Base-by-base conservation (phyloP, 164 flowering plant species). In the Houttuynia cordata region DNA sequence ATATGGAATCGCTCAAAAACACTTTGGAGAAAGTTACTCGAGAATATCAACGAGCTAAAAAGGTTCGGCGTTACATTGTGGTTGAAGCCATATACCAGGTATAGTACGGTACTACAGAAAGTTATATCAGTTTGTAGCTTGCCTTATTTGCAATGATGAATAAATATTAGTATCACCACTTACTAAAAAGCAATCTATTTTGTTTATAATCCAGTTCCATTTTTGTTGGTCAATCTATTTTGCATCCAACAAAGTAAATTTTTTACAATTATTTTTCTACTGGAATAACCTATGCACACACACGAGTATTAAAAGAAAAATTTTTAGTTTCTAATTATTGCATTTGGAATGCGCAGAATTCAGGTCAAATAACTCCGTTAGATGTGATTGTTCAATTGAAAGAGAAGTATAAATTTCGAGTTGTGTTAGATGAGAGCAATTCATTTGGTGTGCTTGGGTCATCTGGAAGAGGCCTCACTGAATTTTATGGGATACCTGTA, bases 21-120 rank as follows among this genome's bases (percentile, higher is more conserved):
- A 79, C 81, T 24, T 63, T 94, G 64, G 93, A 91, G 77, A 88
- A 79, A 73, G 69, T 87, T 55, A 86, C 90, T 56, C 69, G 68
- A 0, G 77, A 76, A 57, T 84, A 91, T 69, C 75, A 83, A 60
- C 77, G 90, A 51, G 83, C 83, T 18, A 87, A 85, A 77, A 80
- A 91, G 77, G 40, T 91, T 53, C 73, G 97, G 61, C 99, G 97
- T 13, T 94, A 94, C 74, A 94, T 94, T 75, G 87, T 91, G 55
- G 93, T 85, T 67, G 97, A 94, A 80, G 96, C 93, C 67, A 74
- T 94, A 41, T 94, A 94, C 73, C 99, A 94, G 99, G 99, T 91
- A 79, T 55, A 17, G 6, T 40, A 40, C 42, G 8, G 10, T 40
- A 41, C n/a, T n/a, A n/a, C n/a, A n/a, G n/a, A n/a, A n/a, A n/a